These are phyloP conservation scores for Taiozyma sp. DNA, from an alignment of 1,139 yeast species.

Conservation along the genomic window DNA sequence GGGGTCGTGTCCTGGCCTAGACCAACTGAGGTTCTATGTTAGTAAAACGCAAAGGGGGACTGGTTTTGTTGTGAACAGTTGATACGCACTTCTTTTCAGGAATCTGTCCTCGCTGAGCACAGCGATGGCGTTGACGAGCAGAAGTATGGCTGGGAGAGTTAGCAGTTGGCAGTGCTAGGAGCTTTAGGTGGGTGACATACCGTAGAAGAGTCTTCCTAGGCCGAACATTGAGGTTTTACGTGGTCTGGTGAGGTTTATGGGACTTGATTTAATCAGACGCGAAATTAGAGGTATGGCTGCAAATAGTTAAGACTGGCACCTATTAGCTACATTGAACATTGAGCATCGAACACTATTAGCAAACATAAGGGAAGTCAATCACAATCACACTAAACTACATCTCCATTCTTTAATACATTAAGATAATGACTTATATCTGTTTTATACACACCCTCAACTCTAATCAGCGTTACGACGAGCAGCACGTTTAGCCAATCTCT, in stretches of 20 bases:
- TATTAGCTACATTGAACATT: too few relatives aligned
- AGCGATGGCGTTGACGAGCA: conserved; percentile 73
- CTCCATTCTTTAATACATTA: background rate
- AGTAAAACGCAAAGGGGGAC: conserved; percentile 3
- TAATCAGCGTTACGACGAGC: conserved; percentile 53
- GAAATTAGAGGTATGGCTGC: background rate
- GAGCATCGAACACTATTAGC: too few relatives aligned
- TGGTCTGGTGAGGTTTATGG: background rate
- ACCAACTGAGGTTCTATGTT: conserved; percentile 34
- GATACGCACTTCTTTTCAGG: conserved; percentile 56
- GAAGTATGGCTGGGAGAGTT: conserved; percentile 40
- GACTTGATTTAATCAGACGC: background rate
- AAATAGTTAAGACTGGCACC: too few relatives aligned
- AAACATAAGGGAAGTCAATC: too few relatives aligned
- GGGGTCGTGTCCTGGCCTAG: conserved; percentile 37
- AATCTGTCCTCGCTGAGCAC: conserved; percentile 81
- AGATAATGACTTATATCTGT: conserved; percentile 1
- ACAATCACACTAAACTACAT: background rate
- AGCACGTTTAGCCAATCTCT: conserved; percentile 88
- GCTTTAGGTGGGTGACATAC: conserved; percentile 28
- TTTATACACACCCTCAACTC: conserved; percentile 3
- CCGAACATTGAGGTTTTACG: conserved; percentile 49
- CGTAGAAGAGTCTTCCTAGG: conserved; percentile 61
- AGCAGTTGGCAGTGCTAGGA: conserved; percentile 1
- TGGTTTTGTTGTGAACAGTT: too few relatives aligned